These are phyloP conservation scores for Fusarium poae DNA, from an alignment of 2,329 filamentous ascomycete genomes.

Conservation along the genomic window DNA sequence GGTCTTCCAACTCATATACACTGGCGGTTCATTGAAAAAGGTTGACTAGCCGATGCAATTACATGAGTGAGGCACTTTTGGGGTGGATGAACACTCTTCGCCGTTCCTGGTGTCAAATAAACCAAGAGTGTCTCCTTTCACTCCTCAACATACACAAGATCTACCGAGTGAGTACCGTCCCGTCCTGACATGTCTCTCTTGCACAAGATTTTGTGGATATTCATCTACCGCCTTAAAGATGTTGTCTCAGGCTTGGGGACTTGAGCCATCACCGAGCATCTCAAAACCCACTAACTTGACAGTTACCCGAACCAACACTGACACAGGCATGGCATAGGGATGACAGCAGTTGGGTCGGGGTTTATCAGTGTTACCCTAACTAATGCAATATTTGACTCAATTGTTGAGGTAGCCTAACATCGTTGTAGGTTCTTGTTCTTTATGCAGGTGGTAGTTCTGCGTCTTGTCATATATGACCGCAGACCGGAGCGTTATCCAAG, in stretches of 20 bases:
- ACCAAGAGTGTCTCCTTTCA: background rate
- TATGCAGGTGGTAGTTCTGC: conserved; percentile 26
- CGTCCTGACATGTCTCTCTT: background rate
- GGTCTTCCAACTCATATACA: conserved; percentile 3
- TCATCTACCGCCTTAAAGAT: background rate
- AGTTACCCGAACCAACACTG: background rate
- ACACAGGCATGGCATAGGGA: background rate
- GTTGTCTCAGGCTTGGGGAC: background rate
- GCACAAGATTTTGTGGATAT: background rate
- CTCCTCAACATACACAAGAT: background rate
- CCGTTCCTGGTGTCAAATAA: background rate
- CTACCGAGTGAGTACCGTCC: background rate
- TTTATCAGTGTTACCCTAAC: conserved; percentile 7
- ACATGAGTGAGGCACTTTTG: background rate
- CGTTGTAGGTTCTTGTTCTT: background rate
- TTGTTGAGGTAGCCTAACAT: conserved; percentile 1
- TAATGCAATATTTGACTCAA: background rate
- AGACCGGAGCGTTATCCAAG: conserved; percentile 20
- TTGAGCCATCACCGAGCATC: background rate
- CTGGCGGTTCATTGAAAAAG: background rate
- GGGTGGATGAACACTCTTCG: background rate
- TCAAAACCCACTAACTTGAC: background rate
- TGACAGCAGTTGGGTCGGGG: background rate
- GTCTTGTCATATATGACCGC: conserved; percentile 41
- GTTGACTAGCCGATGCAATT: background rate